Evolutionary conservation across 2,329 filamentous ascomycete genomes (phyloP).

Genomic region (Colletotrichum sp.): DNA sequence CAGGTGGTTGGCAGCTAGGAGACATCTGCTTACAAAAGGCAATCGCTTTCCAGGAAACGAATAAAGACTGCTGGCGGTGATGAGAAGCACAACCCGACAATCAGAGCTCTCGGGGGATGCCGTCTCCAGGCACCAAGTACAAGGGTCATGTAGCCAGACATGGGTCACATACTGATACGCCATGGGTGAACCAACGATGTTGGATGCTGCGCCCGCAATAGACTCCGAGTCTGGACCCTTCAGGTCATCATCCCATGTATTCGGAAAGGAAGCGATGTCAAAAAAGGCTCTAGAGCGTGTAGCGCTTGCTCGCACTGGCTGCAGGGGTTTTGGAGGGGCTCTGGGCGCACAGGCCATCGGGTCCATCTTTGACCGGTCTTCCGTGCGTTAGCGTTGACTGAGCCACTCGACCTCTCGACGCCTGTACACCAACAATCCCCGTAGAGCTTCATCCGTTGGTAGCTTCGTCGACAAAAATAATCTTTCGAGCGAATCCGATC

Average conservation of each 20-base stretch:
- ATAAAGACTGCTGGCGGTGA: neutral
- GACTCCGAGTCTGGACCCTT: neutral
- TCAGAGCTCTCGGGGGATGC: neutral
- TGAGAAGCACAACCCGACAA: neutral
- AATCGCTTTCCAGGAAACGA: neutral
- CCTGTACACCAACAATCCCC: constrained; percentile 17
- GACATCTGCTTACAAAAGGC: neutral
- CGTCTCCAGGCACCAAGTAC: neutral
- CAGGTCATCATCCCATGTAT: constrained; percentile 15
- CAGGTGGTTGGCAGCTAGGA: neutral
- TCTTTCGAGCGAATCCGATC: constrained; percentile 15
- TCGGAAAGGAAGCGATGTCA: constrained; percentile 9
- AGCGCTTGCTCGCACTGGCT: neutral
- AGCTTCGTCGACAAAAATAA: constrained; percentile 13
- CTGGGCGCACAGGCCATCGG: constrained; percentile 20
- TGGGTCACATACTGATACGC: neutral
- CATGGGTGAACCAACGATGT: neutral
- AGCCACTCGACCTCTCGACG: constrained; percentile 7
- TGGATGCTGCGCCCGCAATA: neutral
- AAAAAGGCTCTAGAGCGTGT: constrained; percentile 8
- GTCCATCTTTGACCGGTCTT: constrained; percentile 23
- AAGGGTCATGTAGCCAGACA: neutral
- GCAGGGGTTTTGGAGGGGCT: constrained; percentile 16
- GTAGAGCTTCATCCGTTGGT: constrained; percentile 13
- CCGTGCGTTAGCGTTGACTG: constrained; percentile 19